Evolutionary conservation across 495 filamentous ascomycete genomes (phyloP), one percentile per base, ranked within the genome.

Genomic region (Aspergillus nanangensis): DNA sequence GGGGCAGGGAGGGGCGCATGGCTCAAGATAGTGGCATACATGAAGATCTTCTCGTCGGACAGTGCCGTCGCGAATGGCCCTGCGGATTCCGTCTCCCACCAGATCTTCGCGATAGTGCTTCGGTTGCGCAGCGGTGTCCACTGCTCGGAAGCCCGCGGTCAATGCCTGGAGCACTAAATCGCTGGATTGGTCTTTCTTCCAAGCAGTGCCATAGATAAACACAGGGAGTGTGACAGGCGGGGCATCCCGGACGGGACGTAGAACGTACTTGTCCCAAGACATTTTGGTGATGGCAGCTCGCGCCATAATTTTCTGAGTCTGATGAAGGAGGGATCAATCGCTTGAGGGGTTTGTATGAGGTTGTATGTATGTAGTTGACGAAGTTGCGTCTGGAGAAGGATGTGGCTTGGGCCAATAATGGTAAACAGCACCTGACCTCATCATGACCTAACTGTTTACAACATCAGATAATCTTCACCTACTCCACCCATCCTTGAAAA

Each of bases 191-290:
- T 82, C 81, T 59, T 88, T 86, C 66, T 92, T 91, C 88, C 88
- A 92, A n/a, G 88, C 88, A 7, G 87, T 91, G 34, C 88, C 88
- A 56, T 94, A 94, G 45, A 93, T 62, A 48, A 90, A 73, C 45
- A 71, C 66, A 5, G 83, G 84, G 24, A 74, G 47, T 14, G 55
- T 41, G 5, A 60, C 50, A 19, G 64, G 49, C 9, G 53, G 48
- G 5, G 56, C 57, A 21, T 57, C 48, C 27, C 53, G 62, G 21
- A 50, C 52, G n/a, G 62, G 52, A 19, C 62, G 65, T 38, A 71
- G 54, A 46, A 50, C 49, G 34, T 66, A 63, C 17, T 45, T 58
- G 38, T 69, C 61, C 65, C 65, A 69, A 24, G 58, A 53, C 55
- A 66, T 52, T 31, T 58, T 63, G 24, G 44, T 39, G 21, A 64